Evolutionary conservation across 2,329 filamentous ascomycete species (phyloP).

Genomic region (Fusarium fracticaudum): DNA sequence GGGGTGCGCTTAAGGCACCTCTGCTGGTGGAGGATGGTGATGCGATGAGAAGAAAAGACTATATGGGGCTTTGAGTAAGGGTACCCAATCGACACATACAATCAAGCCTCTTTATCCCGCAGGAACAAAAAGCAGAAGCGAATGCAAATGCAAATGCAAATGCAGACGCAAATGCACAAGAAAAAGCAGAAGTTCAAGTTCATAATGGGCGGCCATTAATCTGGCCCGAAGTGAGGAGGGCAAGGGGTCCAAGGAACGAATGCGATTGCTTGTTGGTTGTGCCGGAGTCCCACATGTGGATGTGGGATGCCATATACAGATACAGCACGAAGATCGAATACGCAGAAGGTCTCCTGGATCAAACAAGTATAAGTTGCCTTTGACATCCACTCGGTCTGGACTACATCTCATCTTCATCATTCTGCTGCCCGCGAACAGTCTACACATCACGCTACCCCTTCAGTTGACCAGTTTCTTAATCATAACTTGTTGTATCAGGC

Average conservation of each 20-base stretch:
- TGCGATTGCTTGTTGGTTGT: constrained; percentile 44
- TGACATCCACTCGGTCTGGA: constrained; percentile 41
- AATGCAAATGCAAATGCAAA: constrained; percentile 5
- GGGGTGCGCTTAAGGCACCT: constrained; percentile 20
- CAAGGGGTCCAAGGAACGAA: constrained; percentile 30
- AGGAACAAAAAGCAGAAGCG: constrained; percentile 37
- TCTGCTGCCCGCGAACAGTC: neutral
- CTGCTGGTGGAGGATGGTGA: constrained; percentile 37
- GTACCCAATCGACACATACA: constrained; percentile 53
- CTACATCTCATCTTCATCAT: constrained; percentile 24
- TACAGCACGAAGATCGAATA: constrained; percentile 37
- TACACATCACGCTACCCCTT: neutral
- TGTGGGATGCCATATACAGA: constrained; percentile 43
- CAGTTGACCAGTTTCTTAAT: neutral
- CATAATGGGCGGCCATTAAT: constrained; percentile 36
- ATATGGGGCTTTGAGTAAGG: constrained; percentile 51
- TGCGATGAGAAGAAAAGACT: constrained; percentile 38
- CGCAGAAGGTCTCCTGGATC: constrained; percentile 11
- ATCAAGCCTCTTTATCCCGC: constrained; percentile 50
- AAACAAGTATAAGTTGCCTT: constrained; percentile 54
- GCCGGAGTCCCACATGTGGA: constrained; percentile 45
- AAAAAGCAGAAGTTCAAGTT: constrained; percentile 36
- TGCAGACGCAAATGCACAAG: constrained; percentile 15
- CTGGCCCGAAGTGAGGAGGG: constrained; percentile 19
- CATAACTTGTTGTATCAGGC: neutral